Base-by-base conservation (phyloP, 2,329 filamentous ascomycete genomes). In the Colletotrichum melonis region DNA sequence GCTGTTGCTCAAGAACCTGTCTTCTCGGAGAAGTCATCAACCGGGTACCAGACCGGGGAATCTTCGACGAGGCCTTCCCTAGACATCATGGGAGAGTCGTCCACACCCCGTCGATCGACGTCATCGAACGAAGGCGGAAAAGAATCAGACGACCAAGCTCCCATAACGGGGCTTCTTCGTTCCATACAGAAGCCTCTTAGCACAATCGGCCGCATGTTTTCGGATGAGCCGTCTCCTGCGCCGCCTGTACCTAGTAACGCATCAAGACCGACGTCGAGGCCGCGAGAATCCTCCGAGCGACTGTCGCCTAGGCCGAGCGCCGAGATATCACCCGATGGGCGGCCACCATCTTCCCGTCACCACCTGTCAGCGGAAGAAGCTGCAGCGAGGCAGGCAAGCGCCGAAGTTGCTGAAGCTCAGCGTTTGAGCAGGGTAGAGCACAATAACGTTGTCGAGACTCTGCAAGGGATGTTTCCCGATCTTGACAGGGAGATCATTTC, bases 391-490 rank as follows among this genome's bases (percentile, higher is more conserved):
- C 96, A 98, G 83, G 96, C 96, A 1, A 97, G 94, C 77, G 95
- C 94, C 1, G 96, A 98, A 82, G 91, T 90, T 7, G 96, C 96
- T 11, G 94, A 99, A 81, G 96, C 96, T 8, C 91, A 95, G 76
- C 88, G 93, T 19, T 91, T 98, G 73, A 92, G 97, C 77, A 88
- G 92, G 46, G 92, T 93, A 68, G 97, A 99, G 86, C 95, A 98
- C 82, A 88, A 91, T 67, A 96, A 95, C 78, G 92, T 99, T 8
- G 96, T 98, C 3, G 97, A 98, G 84, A 98, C 97, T 46, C 85
- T 99, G 70, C 92, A 94, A 60, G 93, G 95, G 78, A 99, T 99
- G 97, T 99, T 99, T 81, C 97, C 97, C 1, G 95, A 97, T 80
- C 86, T 99, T 63, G 97, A 99, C 82, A 91, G 92, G 78, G 97